Base-by-base conservation (phyloP, 2,329 filamentous ascomycete genomes). In the Calonectria pseudoreteaudii region DNA sequence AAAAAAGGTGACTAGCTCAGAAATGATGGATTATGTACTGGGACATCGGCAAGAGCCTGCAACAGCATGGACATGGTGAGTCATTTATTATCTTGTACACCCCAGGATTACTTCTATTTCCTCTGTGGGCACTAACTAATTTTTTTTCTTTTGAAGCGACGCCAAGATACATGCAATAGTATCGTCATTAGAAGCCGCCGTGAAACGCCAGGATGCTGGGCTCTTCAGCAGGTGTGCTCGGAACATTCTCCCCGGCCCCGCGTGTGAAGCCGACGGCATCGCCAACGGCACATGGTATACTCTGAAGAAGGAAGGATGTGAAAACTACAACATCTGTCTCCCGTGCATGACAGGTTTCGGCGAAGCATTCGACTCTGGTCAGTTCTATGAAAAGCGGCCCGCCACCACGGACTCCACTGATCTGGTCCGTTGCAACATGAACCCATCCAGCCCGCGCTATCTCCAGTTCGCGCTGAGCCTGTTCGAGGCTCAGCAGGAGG, bases 281-380 rank as follows among this genome's bases (percentile, higher is more conserved):
- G 34, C 66, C 18, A 60, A 60, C 14, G 50, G 50, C 26, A 60
- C 50, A 49, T 69, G 66, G 66, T 69, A 69, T 69, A 62, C 52
- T 36, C 26, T 69, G 13, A 60, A 69, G 13, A 60, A 69, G 13
- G 66, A 52, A 7, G 66, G 66, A 9, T 62, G 52, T n/a, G 38
- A 69, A 7, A 50, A 62, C n/a, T 69, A 69, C 23, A 49, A 58
- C 31, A n/a, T 69, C 26, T 69, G 66, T 20, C 18, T 20, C 20
- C 38, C 36, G 20, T 69, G 66, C 8, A 20, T 58, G 14, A 38
- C 34, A 4, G 34, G n/a, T 4, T 53, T 38, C 30, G 34, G 49
- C 41, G 65, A 67, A n/a, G 65, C 65, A 67, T 67, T 44, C 36
- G 49, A 67, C 34, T 56, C 47, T n/a, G 65, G 9, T 10, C 65